Evolutionary conservation across 75 land plant genomes (phyloP), one percentile per base, ranked within the genome.

Genomic region (Pseudotsuga menziesii): DNA sequence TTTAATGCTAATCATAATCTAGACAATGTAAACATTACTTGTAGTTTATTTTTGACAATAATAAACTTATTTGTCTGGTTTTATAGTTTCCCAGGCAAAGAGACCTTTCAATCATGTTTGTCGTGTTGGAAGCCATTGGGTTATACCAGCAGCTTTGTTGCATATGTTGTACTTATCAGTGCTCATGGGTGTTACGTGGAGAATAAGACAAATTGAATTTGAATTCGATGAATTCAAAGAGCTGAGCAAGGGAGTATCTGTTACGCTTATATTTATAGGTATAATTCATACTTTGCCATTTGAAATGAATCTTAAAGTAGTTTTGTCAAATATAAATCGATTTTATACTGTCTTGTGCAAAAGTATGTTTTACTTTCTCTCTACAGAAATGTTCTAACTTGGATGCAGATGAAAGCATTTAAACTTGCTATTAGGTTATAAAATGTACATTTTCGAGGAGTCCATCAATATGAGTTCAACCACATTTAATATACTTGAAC

Each of bases 211-310:
- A 71, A 79, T 89, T 58, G 83, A 87, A 69, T 89, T 89, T 48
- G 78, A 85, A 80, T 89, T 89, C 72, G 79, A 89, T 57, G 91
- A 89, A 84, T 83, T 89, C 41, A 82, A 75, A 56, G 88, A 89
- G 44, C 82, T 89, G 16, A 61, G 83, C 76, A 78, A 44, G 73
- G 91, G 88, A 81, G 81, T 86, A 54, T 4, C 80, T 8, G 69
- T 86, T 48, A 81, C 84, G 14, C 58, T 78, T 25, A 58, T 78
- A 59, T 78, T 82, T 13, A 57, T 89, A 69, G 91, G 91, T 89
- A 86, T 32, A 20, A 11, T 78, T 66, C 41, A 15, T 55, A 56
- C 29, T 44, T 25, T 59, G 74, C 12, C 39, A 29, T 63, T 63
- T 29, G 32, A 29, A 63, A 44, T 44, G 3, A 35, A 5, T 29